Conservation (phyloP, 768 basidiomycete genomes). For the Mycena galopus region DNA sequence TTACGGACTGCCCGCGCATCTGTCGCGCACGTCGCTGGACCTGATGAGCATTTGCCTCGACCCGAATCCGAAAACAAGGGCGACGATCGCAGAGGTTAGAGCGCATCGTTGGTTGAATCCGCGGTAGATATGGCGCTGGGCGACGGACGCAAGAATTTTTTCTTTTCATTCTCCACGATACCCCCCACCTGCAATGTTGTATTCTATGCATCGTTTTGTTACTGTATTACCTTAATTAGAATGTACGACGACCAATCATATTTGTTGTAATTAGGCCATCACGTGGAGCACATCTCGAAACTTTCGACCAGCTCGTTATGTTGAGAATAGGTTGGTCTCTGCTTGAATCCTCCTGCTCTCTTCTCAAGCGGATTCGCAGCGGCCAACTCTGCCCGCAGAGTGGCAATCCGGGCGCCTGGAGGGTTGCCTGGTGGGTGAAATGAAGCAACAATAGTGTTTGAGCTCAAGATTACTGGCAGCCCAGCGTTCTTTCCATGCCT, state of each 20-base stretch:
- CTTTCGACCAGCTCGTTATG: no score
- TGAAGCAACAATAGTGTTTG: background rate
- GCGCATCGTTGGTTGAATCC: constrained; percentile 84
- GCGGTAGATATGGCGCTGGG: constrained; percentile 8
- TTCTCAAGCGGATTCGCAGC: constrained; percentile 29
- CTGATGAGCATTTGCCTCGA: constrained; percentile 86
- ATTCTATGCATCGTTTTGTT: constrained; percentile 35
- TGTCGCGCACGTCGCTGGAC: constrained; percentile 66
- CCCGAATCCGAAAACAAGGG: constrained; percentile 83
- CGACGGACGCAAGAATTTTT: constrained; percentile 7
- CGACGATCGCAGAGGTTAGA: constrained; percentile 85
- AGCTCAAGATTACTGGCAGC: constrained; percentile 45
- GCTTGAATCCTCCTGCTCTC: background rate
- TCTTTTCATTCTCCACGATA: constrained; percentile 21
- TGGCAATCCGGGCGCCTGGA: constrained; percentile 57
- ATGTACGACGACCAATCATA: background rate
- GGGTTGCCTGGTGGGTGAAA: constrained; percentile 47
- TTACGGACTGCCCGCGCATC: constrained; percentile 55
- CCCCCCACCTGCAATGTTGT: constrained; percentile 29
- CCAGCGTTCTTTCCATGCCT: constrained; percentile 69
- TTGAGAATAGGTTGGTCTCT: constrained; percentile 33
- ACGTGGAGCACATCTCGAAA: background rate
- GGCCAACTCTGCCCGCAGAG: constrained; percentile 56
- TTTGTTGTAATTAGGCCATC: background rate
- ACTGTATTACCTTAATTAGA: constrained; percentile 14